Percentiles rank a stretch among this genome's conserved stretches.
Conservation (phyloP, 306 rosid genomes). For the Styphnolobium japonicum region DNA sequence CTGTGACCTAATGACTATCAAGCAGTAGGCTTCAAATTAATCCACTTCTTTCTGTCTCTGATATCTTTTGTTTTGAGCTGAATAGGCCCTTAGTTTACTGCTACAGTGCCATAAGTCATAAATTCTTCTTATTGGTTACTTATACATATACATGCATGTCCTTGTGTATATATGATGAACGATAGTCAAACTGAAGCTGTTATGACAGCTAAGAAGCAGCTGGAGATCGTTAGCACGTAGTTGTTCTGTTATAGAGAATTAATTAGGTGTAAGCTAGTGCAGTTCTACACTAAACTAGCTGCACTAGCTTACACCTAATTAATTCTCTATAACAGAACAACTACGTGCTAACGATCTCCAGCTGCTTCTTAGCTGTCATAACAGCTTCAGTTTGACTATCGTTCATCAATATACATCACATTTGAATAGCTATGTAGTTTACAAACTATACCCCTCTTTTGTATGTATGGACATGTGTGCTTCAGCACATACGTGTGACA, state of each 20-base stretch:
- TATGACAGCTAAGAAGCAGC: too few relatives aligned
- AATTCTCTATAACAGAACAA: too few relatives aligned
- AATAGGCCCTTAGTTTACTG: neutral
- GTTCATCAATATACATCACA: neutral
- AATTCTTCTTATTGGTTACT: neutral
- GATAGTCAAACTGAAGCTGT: too few relatives aligned
- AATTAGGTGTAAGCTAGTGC: too few relatives aligned
- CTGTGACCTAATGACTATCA: neutral
- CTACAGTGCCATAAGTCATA: neutral
- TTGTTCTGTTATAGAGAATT: too few relatives aligned
- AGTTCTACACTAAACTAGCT: too few relatives aligned
- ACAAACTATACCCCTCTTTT: neutral
- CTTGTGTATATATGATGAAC: too few relatives aligned
- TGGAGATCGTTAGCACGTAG: too few relatives aligned
- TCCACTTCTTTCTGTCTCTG: neutral
- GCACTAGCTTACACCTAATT: too few relatives aligned
- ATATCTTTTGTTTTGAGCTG: neutral
- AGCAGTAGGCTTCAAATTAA: neutral
- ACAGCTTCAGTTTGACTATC: too few relatives aligned
- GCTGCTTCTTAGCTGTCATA: too few relatives aligned
- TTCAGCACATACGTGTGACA: neutral
- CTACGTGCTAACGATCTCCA: too few relatives aligned
- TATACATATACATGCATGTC: neutral
- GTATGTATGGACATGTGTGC: neutral
- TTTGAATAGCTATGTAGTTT: neutral